Percentiles rank a stretch among this genome's conserved stretches.
These are phyloP conservation scores for Pyrus hybrid DNA, from an alignment of 331 rosid genomes.

Conservation along the genomic window DNA sequence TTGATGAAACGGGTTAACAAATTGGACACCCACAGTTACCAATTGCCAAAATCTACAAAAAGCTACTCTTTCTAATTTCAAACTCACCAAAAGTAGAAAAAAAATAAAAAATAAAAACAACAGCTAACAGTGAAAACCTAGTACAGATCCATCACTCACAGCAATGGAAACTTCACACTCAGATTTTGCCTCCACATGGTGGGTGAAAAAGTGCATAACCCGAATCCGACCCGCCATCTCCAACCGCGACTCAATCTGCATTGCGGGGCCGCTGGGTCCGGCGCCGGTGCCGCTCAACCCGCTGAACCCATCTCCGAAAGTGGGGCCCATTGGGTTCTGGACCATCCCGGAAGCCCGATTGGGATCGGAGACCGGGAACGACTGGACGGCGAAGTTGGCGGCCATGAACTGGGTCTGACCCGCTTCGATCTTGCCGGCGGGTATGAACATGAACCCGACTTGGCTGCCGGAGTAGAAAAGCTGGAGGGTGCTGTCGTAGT, in stretches of 20 bases:
- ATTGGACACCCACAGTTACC: background rate
- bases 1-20: background rate
- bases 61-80: background rate
- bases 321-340: constrained; percentile 17
- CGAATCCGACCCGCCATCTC: constrained; percentile 66
- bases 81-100: background rate
- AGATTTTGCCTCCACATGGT: constrained; percentile 50
- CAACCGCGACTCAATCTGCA: constrained; percentile 56
- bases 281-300: constrained; percentile 37
- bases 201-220: constrained; percentile 76
- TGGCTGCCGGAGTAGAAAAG: constrained; percentile 63
- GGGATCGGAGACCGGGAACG: constrained; percentile 49
- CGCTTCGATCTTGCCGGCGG: constrained; percentile 71
- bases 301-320: constrained; percentile 14
- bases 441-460: constrained; percentile 90
- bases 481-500: constrained; percentile 84
- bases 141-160: constrained; percentile 62
- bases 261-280: constrained; percentile 37
- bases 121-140: constrained; percentile 72
- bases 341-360: background rate
- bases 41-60: background rate
- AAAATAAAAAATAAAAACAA: background rate
- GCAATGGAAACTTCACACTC: constrained; percentile 54
- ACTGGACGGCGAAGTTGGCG: constrained; percentile 64
- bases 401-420: constrained; percentile 66